phyloP scores from a whole-genome alignment of 805 yeast species.

The Debaryomyces maramus region DNA sequence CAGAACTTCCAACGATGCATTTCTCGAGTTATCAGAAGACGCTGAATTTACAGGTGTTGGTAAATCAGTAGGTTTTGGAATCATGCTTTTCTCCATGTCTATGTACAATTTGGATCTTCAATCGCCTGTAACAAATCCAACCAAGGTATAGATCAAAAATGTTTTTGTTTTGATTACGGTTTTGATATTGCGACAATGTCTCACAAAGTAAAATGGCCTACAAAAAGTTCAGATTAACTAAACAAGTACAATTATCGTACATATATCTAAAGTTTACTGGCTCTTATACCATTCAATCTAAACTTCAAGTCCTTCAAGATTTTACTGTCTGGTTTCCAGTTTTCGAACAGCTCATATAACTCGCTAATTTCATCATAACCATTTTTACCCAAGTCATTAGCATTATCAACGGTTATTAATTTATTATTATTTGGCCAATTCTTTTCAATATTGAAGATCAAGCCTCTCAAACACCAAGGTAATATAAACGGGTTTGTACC shows the following conservation, averaged over 20 bases:
- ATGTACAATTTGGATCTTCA: background rate
- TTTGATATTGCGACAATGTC: background rate
- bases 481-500: constrained; percentile 81
- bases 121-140: background rate
- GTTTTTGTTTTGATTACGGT: background rate
- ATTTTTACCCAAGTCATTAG: constrained; percentile 28
- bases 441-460: constrained; percentile 61
- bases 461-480: constrained; percentile 92
- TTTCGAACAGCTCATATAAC: constrained; percentile 69
- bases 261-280: constrained; percentile 34
- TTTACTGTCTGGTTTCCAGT: constrained; percentile 87
- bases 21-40: background rate
- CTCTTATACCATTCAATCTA: constrained; percentile 57
- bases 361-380: constrained; percentile 56
- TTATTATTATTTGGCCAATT: constrained; percentile 48
- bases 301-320: constrained; percentile 81
- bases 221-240: too few relatives aligned
- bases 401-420: constrained; percentile 29
- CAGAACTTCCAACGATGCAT: background rate
- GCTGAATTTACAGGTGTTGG: background rate
- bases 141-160: background rate
- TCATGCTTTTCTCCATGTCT: background rate
- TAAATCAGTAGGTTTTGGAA: background rate
- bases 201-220: too few relatives aligned
- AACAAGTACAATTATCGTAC: too few relatives aligned